Conservation (phyloP, 2,329 filamentous ascomycete species). For the Fusarium gaditjirri region DNA sequence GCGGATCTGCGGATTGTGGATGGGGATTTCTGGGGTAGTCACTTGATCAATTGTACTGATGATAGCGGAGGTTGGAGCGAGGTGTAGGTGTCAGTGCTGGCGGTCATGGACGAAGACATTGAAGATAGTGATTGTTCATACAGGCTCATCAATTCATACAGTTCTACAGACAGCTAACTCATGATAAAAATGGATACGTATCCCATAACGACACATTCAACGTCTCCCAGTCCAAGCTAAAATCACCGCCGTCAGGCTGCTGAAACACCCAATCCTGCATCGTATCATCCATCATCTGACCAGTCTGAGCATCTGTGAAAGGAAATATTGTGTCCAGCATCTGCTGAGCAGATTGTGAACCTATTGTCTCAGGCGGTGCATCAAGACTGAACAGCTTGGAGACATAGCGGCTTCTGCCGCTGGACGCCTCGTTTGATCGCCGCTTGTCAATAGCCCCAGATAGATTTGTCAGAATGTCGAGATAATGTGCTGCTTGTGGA, state of each 20-base stretch:
- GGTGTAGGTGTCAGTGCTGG: not conserved
- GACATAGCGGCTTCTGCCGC: slow-evolving; percentile 39
- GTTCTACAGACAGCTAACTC: not conserved
- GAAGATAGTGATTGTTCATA: not conserved
- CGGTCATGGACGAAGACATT: not conserved
- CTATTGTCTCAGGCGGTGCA: not conserved
- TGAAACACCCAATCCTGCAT: slow-evolving; percentile 28
- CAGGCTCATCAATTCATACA: not conserved
- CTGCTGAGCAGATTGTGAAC: not conserved
- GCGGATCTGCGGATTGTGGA: not conserved
- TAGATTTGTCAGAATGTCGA: slow-evolving; percentile 63
- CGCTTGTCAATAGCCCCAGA: slow-evolving; percentile 54
- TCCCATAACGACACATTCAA: slow-evolving; percentile 43
- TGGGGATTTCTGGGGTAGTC: not conserved
- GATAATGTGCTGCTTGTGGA: slow-evolving; percentile 67
- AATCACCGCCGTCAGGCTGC: slow-evolving; percentile 30
- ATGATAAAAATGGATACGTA: slow-evolving; percentile 39
- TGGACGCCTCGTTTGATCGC: slow-evolving; percentile 23
- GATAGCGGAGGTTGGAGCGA: not conserved
- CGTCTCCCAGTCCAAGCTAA: slow-evolving; percentile 40
- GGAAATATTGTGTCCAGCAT: not conserved
- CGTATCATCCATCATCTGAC: slow-evolving; percentile 4
- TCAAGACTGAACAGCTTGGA: slow-evolving; percentile 37
- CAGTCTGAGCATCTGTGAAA: not conserved
- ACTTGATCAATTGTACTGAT: not conserved